Evolutionary conservation across 2,329 filamentous ascomycete genomes (phyloP).

Genomic region (Aspergillus novoparasiticus): DNA sequence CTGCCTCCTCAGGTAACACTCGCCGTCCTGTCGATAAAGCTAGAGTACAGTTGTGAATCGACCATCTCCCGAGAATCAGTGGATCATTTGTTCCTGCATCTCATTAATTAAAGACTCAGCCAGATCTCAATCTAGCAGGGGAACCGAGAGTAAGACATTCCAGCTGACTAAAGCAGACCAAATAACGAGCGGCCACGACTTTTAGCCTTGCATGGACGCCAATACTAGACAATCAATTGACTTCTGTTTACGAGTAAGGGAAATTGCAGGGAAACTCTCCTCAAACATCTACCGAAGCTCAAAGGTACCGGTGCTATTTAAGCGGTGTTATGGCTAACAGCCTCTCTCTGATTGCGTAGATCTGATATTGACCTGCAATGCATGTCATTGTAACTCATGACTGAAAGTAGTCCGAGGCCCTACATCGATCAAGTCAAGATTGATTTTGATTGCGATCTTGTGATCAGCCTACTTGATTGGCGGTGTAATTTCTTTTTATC

Average conservation of each 20-base stretch:
- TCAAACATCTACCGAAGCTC: neutral
- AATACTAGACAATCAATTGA: neutral
- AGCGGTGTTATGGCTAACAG: neutral
- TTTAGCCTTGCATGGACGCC: constrained; percentile 5
- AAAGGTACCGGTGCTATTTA: neutral
- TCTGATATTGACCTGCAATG: neutral
- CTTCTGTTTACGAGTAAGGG: neutral
- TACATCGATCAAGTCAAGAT: neutral
- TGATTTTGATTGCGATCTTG: neutral
- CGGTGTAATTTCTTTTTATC: constrained; percentile 15
- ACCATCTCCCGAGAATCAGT: constrained; percentile 7
- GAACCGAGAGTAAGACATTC: constrained; percentile 12
- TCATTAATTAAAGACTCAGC: constrained; percentile 14
- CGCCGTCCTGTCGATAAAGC: neutral
- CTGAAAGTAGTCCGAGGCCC: neutral
- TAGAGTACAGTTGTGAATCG: neutral
- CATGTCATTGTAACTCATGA: neutral
- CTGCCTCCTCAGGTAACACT: neutral
- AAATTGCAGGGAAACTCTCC: neutral
- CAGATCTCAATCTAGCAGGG: constrained; percentile 15
- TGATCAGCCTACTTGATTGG: constrained; percentile 10
- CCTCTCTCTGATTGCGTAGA: neutral
- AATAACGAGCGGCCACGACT: neutral
- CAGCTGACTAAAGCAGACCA: constrained; percentile 6
- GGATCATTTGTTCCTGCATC: constrained; percentile 19